Evolutionary conservation across 1,139 yeast species (phyloP).

Genomic region (Taphrina communis): DNA sequence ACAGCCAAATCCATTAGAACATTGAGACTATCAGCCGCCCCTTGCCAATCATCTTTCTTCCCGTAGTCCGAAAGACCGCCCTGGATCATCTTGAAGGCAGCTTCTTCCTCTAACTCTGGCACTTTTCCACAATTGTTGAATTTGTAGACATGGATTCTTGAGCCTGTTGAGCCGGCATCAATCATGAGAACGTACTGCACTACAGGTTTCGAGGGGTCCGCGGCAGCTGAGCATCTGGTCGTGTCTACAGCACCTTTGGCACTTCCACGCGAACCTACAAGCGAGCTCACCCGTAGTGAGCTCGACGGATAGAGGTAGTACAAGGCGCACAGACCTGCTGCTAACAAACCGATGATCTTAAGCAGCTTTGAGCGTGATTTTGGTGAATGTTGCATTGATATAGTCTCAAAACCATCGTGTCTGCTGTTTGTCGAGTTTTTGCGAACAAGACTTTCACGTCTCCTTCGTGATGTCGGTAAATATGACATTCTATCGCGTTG

Average conservation of each 20-base stretch:
- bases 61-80: constrained; percentile 92
- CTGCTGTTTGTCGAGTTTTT: constrained; percentile 22
- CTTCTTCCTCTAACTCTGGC: constrained; percentile 77
- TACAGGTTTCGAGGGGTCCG: constrained; percentile 45
- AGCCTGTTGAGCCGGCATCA: constrained; percentile 97
- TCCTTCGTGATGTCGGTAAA: constrained; percentile 33
- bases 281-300: background rate
- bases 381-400: constrained; percentile 16
- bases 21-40: constrained; percentile 88
- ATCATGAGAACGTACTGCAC: constrained; percentile 78
- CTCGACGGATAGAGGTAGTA: constrained; percentile 27
- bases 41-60: constrained; percentile 64
- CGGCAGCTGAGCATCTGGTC: constrained; percentile 42
- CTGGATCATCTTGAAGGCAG: constrained; percentile 76
- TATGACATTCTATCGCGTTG: constrained; percentile 19
- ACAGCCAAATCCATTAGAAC: constrained; percentile 77
- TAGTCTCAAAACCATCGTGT: constrained; percentile 25
- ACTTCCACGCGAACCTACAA: background rate
- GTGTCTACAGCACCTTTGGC: constrained; percentile 15
- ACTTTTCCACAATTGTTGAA: constrained; percentile 84
- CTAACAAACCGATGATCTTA: constrained; percentile 10
- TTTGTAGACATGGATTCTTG: constrained; percentile 90
- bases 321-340: constrained; percentile 2
- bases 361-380: constrained; percentile 17
- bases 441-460: constrained; percentile 28